Evolutionary conservation across 2,329 filamentous ascomycete genomes (phyloP).

Genomic region (Pseudovirgaria hyperparasitica): DNA sequence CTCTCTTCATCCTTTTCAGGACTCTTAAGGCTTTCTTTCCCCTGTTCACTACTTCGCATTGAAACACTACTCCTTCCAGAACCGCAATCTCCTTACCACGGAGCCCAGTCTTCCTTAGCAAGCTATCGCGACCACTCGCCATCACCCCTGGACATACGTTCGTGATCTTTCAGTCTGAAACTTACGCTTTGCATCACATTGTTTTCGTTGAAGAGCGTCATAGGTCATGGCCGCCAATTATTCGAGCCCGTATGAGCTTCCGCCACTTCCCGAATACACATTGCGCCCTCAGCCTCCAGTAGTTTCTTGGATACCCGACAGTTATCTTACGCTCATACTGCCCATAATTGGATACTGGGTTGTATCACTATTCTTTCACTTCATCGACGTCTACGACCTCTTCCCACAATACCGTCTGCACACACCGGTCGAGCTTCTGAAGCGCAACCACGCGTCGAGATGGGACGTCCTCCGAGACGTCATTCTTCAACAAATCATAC

Average conservation of each 20-base stretch:
- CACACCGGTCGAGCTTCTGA: slow-evolving; percentile 80
- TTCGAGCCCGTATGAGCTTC: slow-evolving; percentile 45
- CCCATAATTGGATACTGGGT: slow-evolving; percentile 83
- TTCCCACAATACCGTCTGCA: slow-evolving; percentile 89
- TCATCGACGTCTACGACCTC: slow-evolving; percentile 71
- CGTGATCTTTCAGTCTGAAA: background rate
- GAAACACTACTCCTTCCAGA: slow-evolving; percentile 1
- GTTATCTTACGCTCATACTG: slow-evolving; percentile 60
- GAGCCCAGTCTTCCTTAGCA: background rate
- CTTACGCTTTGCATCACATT: slow-evolving; percentile 8
- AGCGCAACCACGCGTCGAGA: slow-evolving; percentile 75
- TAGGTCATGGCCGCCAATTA: background rate
- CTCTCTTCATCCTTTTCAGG: slow-evolving; percentile 3
- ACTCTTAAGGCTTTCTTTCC: slow-evolving; percentile 6
- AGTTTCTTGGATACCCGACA: slow-evolving; percentile 68
- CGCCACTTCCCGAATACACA: slow-evolving; percentile 74
- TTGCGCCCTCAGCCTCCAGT: slow-evolving; percentile 58
- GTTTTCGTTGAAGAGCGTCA: slow-evolving; percentile 9
- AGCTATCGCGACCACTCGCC: background rate
- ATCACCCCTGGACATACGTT: background rate
- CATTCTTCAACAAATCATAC: slow-evolving; percentile 80
- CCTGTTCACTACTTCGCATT: slow-evolving; percentile 16
- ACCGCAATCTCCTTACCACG: background rate
- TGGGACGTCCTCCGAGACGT: slow-evolving; percentile 85
- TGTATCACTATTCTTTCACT: slow-evolving; percentile 74